phyloP scores from a whole-genome alignment of 805 yeast genomes.

The Komagataella phaffii region DNA sequence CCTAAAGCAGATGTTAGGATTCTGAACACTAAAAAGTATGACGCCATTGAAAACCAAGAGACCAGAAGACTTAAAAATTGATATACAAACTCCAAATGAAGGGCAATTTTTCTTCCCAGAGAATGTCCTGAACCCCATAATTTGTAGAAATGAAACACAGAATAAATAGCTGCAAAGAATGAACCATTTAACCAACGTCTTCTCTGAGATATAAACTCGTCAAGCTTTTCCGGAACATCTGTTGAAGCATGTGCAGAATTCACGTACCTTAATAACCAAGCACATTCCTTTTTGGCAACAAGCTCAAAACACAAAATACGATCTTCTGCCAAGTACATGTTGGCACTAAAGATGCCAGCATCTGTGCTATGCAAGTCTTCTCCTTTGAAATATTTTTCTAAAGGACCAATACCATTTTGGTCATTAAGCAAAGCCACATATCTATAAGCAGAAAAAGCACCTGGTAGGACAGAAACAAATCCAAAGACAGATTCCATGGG shows the following conservation, averaged over 20 bases:
- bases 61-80: slow-evolving; percentile 63
- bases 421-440: slow-evolving; percentile 72
- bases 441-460: slow-evolving; percentile 93
- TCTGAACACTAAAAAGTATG: slow-evolving; percentile 81
- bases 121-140: slow-evolving; percentile 76
- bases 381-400: slow-evolving; percentile 85
- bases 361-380: slow-evolving; percentile 63
- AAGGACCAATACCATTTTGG: slow-evolving; percentile 38
- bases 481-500: slow-evolving; percentile 95
- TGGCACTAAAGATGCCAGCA: slow-evolving; percentile 80
- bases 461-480: slow-evolving; percentile 87
- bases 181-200: slow-evolving; percentile 97
- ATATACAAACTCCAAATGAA: slow-evolving; percentile 71
- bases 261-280: slow-evolving; percentile 77
- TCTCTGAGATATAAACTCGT: slow-evolving; percentile 83
- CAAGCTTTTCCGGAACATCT: slow-evolving; percentile 83
- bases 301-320: slow-evolving; percentile 90
- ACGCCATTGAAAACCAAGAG: slow-evolving; percentile 88
- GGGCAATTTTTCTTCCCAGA: slow-evolving; percentile 46
- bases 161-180: slow-evolving; percentile 85
- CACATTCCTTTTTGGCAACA: slow-evolving; percentile 65
- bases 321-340: slow-evolving; percentile 96
- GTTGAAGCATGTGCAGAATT: slow-evolving; percentile 85
- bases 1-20: slow-evolving; percentile 75
- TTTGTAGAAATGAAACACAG: slow-evolving; percentile 63